Conservation (phyloP, 345 rosid species). For the Abelmoschus esculentus region DNA sequence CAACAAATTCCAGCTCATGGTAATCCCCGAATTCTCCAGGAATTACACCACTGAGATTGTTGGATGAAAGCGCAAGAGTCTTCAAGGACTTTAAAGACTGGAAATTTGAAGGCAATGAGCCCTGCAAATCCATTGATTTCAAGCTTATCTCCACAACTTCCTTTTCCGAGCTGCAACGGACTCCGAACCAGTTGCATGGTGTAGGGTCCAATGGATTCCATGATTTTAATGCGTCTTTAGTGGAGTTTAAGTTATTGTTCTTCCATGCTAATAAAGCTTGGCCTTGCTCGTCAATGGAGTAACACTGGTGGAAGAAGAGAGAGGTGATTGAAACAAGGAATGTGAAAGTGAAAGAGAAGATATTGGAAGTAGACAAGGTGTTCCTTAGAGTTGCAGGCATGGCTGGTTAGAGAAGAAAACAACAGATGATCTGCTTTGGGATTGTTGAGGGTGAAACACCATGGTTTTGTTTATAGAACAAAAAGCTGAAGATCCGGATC, state of each 20-base stretch:
- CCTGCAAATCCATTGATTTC: conserved; percentile 54
- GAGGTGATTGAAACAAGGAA: conserved; percentile 32
- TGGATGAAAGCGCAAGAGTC: conserved; percentile 49
- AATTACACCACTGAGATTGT: conserved; percentile 67
- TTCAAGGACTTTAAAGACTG: conserved; percentile 49
- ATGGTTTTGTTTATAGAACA: conserved; percentile 73
- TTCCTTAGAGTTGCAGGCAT: conserved; percentile 53
- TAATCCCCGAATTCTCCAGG: conserved; percentile 67
- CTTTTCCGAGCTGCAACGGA: conserved; percentile 56
- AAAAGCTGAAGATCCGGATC: conserved; percentile 62
- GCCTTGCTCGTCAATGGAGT: conserved; percentile 61
- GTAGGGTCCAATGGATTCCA: conserved; percentile 48
- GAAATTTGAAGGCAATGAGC: conserved; percentile 53
- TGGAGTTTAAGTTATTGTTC: conserved; percentile 43
- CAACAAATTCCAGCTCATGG: conserved; percentile 41
- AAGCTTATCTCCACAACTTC: conserved; percentile 49
- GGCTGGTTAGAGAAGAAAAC: conserved; percentile 33
- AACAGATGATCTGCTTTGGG: conserved; percentile 44
- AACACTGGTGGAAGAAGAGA: conserved; percentile 39
- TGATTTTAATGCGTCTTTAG: conserved; percentile 37
- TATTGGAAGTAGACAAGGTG: conserved; percentile 30
- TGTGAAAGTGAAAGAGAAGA: conserved; percentile 33
- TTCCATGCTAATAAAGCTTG: conserved; percentile 80
- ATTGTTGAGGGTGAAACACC: conserved; percentile 68
- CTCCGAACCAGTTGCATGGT: conserved; percentile 79